phyloP scores from a whole-genome alignment of 345 rosid species.

The Dimocarpus longan region DNA sequence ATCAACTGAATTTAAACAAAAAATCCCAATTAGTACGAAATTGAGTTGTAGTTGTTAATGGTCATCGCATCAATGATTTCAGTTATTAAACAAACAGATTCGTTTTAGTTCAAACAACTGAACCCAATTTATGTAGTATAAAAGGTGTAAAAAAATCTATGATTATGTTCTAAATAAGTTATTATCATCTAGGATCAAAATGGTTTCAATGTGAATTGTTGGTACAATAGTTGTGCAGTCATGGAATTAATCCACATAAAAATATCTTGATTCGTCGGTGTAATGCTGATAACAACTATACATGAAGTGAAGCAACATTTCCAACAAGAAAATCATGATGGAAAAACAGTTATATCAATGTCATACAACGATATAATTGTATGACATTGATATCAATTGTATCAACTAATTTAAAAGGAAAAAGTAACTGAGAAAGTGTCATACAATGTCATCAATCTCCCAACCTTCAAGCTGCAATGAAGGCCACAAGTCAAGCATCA shows the following conservation, averaged over 20 bases:
- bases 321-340: neutral
- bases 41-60: neutral
- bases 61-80: neutral
- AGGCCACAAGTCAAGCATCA: constrained; percentile 85
- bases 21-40: neutral
- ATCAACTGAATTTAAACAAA: constrained; percentile 51
- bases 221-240: too few species aligned
- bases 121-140: neutral
- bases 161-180: neutral
- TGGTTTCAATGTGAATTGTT: too few species aligned
- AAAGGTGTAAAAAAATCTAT: neutral
- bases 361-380: too few species aligned
- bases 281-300: neutral
- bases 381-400: too few species aligned
- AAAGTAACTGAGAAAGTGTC: constrained; percentile 14
- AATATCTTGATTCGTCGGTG: too few species aligned
- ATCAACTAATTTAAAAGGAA: neutral
- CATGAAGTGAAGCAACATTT: neutral
- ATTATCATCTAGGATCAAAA: too few species aligned
- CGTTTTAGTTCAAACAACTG: neutral
- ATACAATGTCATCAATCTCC: constrained; percentile 76
- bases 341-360: neutral
- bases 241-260: too few species aligned
- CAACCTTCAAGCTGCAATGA: constrained; percentile 71
- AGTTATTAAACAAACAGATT: neutral